phyloP scores from a whole-genome alignment of 768 basidiomycete species.

The Tricholoma terreum region DNA sequence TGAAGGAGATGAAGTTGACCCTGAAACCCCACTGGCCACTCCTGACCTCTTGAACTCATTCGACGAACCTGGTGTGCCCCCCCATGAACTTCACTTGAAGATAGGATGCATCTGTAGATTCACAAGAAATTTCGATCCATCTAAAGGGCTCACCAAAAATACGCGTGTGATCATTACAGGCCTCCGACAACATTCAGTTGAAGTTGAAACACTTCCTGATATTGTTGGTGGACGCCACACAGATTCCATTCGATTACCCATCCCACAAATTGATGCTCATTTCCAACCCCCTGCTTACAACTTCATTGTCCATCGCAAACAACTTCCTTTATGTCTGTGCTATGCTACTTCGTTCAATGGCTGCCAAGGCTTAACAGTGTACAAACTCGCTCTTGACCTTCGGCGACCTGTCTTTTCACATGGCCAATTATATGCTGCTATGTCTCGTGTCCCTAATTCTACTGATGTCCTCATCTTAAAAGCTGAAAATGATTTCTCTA shows the following conservation, averaged over 20 bases:
- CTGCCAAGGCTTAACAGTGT: slow-evolving; percentile 43
- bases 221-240: not conserved
- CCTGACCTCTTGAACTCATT: not conserved
- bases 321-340: slow-evolving; percentile 41
- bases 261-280: not conserved
- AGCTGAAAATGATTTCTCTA: not conserved
- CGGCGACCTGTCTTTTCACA: slow-evolving; percentile 37
- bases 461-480: not conserved
- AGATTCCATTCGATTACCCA: not conserved
- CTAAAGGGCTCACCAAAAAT: slow-evolving; percentile 40
- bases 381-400: slow-evolving; percentile 38
- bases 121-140: slow-evolving; percentile 36
- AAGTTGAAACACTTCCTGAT: not conserved
- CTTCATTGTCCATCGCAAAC: slow-evolving; percentile 19
- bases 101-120: slow-evolving; percentile 30
- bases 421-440: slow-evolving; percentile 45
- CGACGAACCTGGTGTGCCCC: not conserved
- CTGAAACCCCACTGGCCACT: not conserved
- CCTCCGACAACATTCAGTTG: not conserved
- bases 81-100: slow-evolving; percentile 24
- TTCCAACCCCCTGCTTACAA: not conserved
- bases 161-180: slow-evolving; percentile 2
- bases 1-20: not conserved
- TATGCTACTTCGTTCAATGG: slow-evolving; percentile 46
- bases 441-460: slow-evolving; percentile 24